A percentile compares a stretch with the other conserved stretches of the same genome.
Conservation (phyloP, 1,139 yeast species). For the Magnusiomyces clavatus region DNA sequence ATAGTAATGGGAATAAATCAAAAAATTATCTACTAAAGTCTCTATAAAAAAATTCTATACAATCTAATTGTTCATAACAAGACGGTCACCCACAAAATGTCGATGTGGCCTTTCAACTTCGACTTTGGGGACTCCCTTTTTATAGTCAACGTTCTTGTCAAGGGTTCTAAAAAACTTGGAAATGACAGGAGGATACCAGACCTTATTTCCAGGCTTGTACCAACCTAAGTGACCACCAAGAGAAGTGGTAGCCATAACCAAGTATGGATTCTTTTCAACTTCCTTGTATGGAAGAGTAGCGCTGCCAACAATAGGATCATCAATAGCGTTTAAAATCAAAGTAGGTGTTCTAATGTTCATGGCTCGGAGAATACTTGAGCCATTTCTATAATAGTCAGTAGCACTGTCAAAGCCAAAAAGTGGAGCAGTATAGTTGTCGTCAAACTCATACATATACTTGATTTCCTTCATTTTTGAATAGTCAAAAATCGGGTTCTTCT, state of each 20-base stretch:
- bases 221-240: slow-evolving; percentile 85
- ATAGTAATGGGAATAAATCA: background rate
- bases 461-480: slow-evolving; percentile 27
- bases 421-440: slow-evolving; percentile 62
- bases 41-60: background rate
- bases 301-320: slow-evolving; percentile 68
- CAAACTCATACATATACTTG: slow-evolving; percentile 52
- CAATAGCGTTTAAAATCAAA: slow-evolving; percentile 59
- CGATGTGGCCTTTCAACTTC: slow-evolving; percentile 7
- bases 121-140: slow-evolving; percentile 7
- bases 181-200: slow-evolving; percentile 68
- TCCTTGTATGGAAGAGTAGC: slow-evolving; percentile 58
- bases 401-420: slow-evolving; percentile 66
- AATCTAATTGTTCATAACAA: background rate
- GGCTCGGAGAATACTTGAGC: slow-evolving; percentile 55
- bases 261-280: slow-evolving; percentile 58
- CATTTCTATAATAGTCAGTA: slow-evolving; percentile 62
- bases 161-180: slow-evolving; percentile 53
- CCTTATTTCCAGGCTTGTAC: slow-evolving; percentile 52
- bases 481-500: slow-evolving; percentile 34
- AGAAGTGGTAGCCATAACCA: slow-evolving; percentile 57
- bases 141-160: slow-evolving; percentile 32
- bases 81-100: slow-evolving; percentile 4
- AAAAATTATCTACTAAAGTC: background rate
- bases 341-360: slow-evolving; percentile 56